Percentiles rank a stretch among this genome's conserved stretches.
These are phyloP conservation scores for Aphanomyces euteiches DNA, from an alignment of 352 stramenopile species.

Conservation along the genomic window DNA sequence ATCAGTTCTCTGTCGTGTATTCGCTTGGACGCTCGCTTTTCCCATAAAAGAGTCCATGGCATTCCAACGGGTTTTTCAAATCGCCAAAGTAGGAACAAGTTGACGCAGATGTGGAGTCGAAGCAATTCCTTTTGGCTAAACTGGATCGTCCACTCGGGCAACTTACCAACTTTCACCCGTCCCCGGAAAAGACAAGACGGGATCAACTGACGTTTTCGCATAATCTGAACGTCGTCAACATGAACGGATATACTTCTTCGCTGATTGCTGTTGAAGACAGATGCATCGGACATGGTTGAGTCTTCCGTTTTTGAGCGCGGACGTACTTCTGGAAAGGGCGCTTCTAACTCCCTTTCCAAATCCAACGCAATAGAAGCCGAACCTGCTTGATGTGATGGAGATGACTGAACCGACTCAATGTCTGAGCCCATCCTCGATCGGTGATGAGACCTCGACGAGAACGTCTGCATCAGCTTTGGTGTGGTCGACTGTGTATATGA, in stretches of 20 bases:
- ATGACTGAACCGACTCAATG: not conserved
- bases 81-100: slow-evolving; percentile 49
- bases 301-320: not conserved
- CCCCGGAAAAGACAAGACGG: slow-evolving; percentile 81
- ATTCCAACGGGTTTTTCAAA: slow-evolving; percentile 42
- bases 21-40: slow-evolving; percentile 74
- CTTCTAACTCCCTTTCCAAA: slow-evolving; percentile 25
- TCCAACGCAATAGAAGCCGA: slow-evolving; percentile 14
- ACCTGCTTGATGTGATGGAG: not conserved
- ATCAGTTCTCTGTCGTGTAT: slow-evolving; percentile 64
- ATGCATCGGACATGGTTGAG: slow-evolving; percentile 3
- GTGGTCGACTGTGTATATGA: no score
- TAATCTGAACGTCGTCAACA: slow-evolving; percentile 66
- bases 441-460: not conserved
- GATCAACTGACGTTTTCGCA: slow-evolving; percentile 54
- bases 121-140: slow-evolving; percentile 84
- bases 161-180: slow-evolving; percentile 62
- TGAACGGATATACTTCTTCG: slow-evolving; percentile 48
- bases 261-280: slow-evolving; percentile 11
- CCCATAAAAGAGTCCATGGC: slow-evolving; percentile 75
- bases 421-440: not conserved
- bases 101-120: slow-evolving; percentile 63
- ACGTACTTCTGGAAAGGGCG: not conserved
- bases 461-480: not conserved
- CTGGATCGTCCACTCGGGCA: slow-evolving; percentile 78